Base-by-base conservation (phyloP, 73 alveolate species). In the Stentor coeruleus region DNA sequence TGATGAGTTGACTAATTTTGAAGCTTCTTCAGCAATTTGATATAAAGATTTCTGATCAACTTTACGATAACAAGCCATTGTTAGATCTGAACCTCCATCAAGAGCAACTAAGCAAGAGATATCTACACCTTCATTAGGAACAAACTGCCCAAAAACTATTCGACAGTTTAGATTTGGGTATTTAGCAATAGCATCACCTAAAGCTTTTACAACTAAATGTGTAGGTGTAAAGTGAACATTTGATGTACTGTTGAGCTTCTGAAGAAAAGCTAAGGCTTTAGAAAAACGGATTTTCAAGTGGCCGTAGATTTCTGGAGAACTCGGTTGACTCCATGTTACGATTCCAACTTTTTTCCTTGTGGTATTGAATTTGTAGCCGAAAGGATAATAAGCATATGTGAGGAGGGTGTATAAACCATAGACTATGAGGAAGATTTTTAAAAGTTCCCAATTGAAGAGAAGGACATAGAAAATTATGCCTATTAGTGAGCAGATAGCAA, bases 51-150 rank as follows among this genome's bases (percentile, higher is more conserved):
- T 66, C 11, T 33, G 79, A 66, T 66, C 79, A 66, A 33, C 37
- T 20, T 66, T 40, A 28, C 37, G n/a, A 40, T 28, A 66, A 33
- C 79, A 66, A 31, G 33, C 37, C n/a, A 66, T 28, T 66, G 49
- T 40, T 26, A 66, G 79, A 2, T 66, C 79, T 33, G n/a, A 11
- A 28, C 79, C 79, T 66, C 33, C 79, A 1, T 66, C 79, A 20
- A 66, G 39, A 31, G 79, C 79, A 66, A 66, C 79, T 0, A 66
- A 31, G 41, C 79, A 66, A 31, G 79, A 66, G n/a, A 66, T 31
- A 66, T 66, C 79, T 14, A 66, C 37, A 66, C 49, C 33, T 14
- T 66, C 79, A 66, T 20, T 28, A 20, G 79, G 79, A 15, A 66
- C 79, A 66, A 66, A 26, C 20, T 66, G n/a, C 33, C 79, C 79